Base-by-base conservation (phyloP, 805 yeast genomes). In the Kuraishia borneana region DNA sequence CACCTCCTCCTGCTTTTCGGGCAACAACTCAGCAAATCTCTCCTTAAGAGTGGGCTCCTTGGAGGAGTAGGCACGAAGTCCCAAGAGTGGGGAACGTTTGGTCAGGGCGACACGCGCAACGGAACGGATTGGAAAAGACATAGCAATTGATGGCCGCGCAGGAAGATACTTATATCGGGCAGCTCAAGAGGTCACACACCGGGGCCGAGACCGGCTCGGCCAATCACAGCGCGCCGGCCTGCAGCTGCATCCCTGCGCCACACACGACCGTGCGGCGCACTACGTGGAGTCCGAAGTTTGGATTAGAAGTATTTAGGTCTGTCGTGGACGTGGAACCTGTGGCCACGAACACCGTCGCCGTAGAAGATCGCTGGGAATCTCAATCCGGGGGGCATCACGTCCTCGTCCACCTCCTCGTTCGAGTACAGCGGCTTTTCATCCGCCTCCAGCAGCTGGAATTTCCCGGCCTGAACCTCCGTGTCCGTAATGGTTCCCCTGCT, bases 391-490 rank as follows among this genome's bases (percentile, higher is more conserved):
- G 73, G 70, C 14, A 83, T 77, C 17, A 66, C 61, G 4, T 51
- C 47, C 52, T 80, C 87, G 10, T 60, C 61, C 16, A 83, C 53
- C 42, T 71, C 70, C 33, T 66, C 59, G 47, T 78, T 71, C 36
- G 39, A 18, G 30, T 41, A 41, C 29, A 40, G 33, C 10, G 30
- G 3, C 17, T 19, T 31, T 52, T 53, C 25, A 54, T 22, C 65
- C 65, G 28, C 12, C 18, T 13, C 51, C 52, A 2, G 50, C 53
- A 19, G 43, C 48, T 8, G 17, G 65, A 92, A 92, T 54, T 92
- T 88, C 32, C 95, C 98, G 16, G 84, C 81, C 63, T 92, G 98
- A 35, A 92, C 72, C 57, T 92, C 98, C 2, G 98, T 92, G 53
- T 92, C 98, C 0, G 98, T 92, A 44, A 92, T 88, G 1, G 95